Base-by-base conservation (phyloP, 23 red algal species). In the Gracilaria vermiculophylla region DNA sequence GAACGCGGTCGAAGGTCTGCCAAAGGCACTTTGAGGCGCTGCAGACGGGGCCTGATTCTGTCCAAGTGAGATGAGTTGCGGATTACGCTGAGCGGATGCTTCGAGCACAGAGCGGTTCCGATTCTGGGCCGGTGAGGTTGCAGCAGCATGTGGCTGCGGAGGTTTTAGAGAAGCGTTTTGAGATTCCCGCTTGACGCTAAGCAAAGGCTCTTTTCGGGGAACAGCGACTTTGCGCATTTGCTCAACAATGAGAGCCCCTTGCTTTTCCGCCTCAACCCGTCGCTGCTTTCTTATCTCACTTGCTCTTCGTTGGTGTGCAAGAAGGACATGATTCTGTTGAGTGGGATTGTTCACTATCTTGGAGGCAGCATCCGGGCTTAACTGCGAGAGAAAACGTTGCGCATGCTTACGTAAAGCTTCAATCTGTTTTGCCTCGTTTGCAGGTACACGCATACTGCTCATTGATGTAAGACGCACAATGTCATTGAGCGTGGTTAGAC, bases 391-490 rank as follows among this genome's bases (percentile, higher is more conserved):
- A 70, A 51, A 44, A 28, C 44, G 37, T 55, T 56, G 42, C 10
- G 62, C 81, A 16, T 65, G 42, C 42, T 73, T 85, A 15, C 25
- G 58, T 11, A 85, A 53, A 31, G 39, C 14, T 47, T 85, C 62
- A 41, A 85, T 85, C 19, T 33, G 48, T 69, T 85, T 62, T 19
- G 64, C 37, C 39, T 85, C 61, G 33, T 85, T 65, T 12, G 57
- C 41, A 55, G 81, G 23, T 13, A 85, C 48, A 14, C 37, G 36
- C 34, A 88, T 61, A 33, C 12, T 23, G 34, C 29, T 48, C 36
- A 70, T 52, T 19, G 72, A 2, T 76, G 36, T 49, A 29, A 88
- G 84, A 45, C 40, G 62, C 9, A 53, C 49, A 77, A 88, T 42
- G 19, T 91, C 87, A 28, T 37, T 42, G 15, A 91, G 16, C 36